Base-by-base conservation (phyloP, 2,329 filamentous ascomycete species). In the Sphaerulina musiva region DNA sequence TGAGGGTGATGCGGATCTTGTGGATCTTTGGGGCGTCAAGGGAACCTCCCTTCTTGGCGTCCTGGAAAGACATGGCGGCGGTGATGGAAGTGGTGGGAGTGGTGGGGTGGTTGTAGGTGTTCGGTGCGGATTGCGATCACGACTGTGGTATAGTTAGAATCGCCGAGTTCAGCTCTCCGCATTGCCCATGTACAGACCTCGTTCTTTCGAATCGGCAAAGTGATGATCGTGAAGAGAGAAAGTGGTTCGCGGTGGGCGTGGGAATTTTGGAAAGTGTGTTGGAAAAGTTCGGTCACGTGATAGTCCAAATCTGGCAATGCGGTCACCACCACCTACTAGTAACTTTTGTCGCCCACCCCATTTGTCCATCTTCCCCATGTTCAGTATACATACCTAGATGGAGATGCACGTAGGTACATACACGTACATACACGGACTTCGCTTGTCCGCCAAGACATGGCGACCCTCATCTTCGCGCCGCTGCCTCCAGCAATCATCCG, bases 1-100 rank as follows among this genome's bases (percentile, higher is more conserved):
- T 93, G 71, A 96, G 83, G 76, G 92, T 97, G 83, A 97, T 96
- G 75, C 92, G 89, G 83, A 95, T 95, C 80, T 91, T 90, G 86
- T 95, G 89, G 80, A 87, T 86, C 85, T 95, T 95, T 58, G 89
- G 89, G 76, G 85, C 85, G 75, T 95, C 91, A 79, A 83, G 87
- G 71, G 91, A 69, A 54, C 62, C 34, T 38, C 34, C 86, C 84
- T 96, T 95, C 77, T 95, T 91, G 73, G 81, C 79, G 85, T 96
- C 95, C 78, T 95, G 82, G 85, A 87, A 93, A 78, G 89, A 93
- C 89, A 95, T 95, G 62, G 72, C 68, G 56, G 61, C 14, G 42
- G 42, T 44, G 20, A 6, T 70, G 38, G 63, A 56, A 63, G 58
- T 60, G 60, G 51, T 57, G 56, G 54, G 54, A 38, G 50, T 10